A percentile compares a stretch with the other conserved stretches of the same genome.
These are phyloP conservation scores for Aphanomyces invadans DNA, from an alignment of 352 stramenopile species.

Conservation along the genomic window DNA sequence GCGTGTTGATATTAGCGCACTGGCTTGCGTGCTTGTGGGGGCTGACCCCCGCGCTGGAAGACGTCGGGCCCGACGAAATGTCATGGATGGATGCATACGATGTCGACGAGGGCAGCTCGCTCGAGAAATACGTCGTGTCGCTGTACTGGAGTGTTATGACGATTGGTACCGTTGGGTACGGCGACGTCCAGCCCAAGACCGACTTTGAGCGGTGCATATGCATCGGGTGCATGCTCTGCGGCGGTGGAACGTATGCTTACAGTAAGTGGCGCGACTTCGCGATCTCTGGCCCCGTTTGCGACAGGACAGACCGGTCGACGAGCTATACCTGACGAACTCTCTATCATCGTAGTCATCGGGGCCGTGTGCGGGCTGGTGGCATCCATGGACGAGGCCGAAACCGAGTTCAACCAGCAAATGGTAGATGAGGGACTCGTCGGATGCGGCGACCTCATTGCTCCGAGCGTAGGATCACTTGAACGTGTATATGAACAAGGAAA, in stretches of 20 bases:
- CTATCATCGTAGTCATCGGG: conserved; percentile 26
- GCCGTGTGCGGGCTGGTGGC: conserved; percentile 22
- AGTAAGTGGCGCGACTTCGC: conserved; percentile 13
- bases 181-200: conserved; percentile 33
- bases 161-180: conserved; percentile 81
- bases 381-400: conserved; percentile 23
- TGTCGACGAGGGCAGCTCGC: conserved; percentile 26
- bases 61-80: background rate
- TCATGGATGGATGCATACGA: conserved; percentile 16
- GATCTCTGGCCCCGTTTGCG: too few species aligned
- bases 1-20: conserved; percentile 24
- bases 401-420: conserved; percentile 27
- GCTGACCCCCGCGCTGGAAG: conserved; percentile 18
- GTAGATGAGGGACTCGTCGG: too few species aligned
- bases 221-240: conserved; percentile 18
- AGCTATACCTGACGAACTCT: background rate
- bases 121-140: conserved; percentile 61
- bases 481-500: conserved; percentile 27
- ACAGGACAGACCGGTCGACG: too few species aligned
- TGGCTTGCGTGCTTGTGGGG: conserved; percentile 23
- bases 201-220: conserved; percentile 23
- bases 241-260: conserved; percentile 22
- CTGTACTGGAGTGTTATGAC: conserved; percentile 75
- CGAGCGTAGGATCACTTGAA: conserved; percentile 25
- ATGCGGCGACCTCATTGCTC: too few species aligned